Percentiles rank a stretch among this genome's conserved stretches.
These are phyloP conservation scores for Ziziphus jujuba DNA, from an alignment of 306 rosid genomes.

Conservation along the genomic window DNA sequence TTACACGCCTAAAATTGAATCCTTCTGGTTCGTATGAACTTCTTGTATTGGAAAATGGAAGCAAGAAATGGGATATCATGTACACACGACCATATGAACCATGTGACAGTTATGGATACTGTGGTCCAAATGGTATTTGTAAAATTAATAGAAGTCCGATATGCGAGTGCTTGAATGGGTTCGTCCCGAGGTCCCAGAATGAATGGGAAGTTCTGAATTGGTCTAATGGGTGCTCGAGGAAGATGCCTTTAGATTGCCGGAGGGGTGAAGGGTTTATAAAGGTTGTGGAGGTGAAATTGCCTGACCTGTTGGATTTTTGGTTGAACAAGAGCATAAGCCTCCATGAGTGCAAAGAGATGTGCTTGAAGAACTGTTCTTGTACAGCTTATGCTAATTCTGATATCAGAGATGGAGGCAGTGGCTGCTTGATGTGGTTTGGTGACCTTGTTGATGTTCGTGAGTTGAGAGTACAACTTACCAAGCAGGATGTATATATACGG, in stretches of 20 bases:
- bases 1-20: neutral
- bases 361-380: constrained; percentile 49
- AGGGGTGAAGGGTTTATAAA: constrained; percentile 29
- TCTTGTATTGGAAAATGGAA: neutral
- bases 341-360: constrained; percentile 25
- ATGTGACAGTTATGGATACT: constrained; percentile 18
- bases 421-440: constrained; percentile 47
- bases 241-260: constrained; percentile 27
- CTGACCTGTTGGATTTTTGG: constrained; percentile 7
- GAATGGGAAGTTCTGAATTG: constrained; percentile 30
- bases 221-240: constrained; percentile 42
- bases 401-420: constrained; percentile 21
- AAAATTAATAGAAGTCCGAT: constrained; percentile 12
- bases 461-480: neutral
- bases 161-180: constrained; percentile 54
- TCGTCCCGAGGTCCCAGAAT: constrained; percentile 23
- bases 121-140: constrained; percentile 22
- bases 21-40: neutral
- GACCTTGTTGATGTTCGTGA: constrained; percentile 35
- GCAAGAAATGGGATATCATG: neutral
- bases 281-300: constrained; percentile 35
- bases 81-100: neutral
- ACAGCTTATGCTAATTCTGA: constrained; percentile 39
- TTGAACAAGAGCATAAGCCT: constrained; percentile 27
- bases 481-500: constrained; percentile 19